Base-by-base conservation (phyloP, 768 basidiomycete genomes). In the Tephrocybe sp. region DNA sequence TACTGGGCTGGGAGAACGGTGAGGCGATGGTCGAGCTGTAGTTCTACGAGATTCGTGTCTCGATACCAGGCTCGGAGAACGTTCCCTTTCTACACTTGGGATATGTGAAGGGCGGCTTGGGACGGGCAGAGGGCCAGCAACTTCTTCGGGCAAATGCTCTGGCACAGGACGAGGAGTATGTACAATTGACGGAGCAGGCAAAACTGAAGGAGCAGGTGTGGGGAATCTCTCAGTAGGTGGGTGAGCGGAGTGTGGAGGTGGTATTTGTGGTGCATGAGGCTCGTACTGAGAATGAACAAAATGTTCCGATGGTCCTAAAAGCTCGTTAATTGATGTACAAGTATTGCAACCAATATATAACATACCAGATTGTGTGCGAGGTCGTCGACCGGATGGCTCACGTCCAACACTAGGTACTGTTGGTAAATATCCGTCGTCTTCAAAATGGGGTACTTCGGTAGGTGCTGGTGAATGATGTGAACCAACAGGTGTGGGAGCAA, bases 391-490 rank as follows among this genome's bases (percentile, higher is more conserved):
- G 4, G 13, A 18, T 38, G 37, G n/a, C n/a, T 3, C 11, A n/a
- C 23, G 45, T 8, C 38, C 34, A 24, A 39, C 44, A 41, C 18
- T 41, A 43, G 52, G 47, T 6, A 41, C 39, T 21, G 45, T 38
- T 24, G 49, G 34, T 15, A 41, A 45, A 22, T 36, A 22, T 31
- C 51, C 45, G 4, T 51, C 11, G 33, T 15, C 15, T 10, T 15
- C 55, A 21, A 54, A 36, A 9, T 49, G 53, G 38, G 42, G 57
- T 15, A 34, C 7, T 24, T 42, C 42, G 18, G 46, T 57, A 12
- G 57, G 57, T 29, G 57, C 34, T 8, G 57, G 57, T 15, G 52
- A 41, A 24, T 24, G 43, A 30, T 24, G 48, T 21, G 57, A 47
- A 11, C 27, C 33, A 10, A 39, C 23, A 22, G 53, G 40, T 4